phyloP scores from a whole-genome alignment of 371 early-diverging fungal species.

The Mucor irregularis region DNA sequence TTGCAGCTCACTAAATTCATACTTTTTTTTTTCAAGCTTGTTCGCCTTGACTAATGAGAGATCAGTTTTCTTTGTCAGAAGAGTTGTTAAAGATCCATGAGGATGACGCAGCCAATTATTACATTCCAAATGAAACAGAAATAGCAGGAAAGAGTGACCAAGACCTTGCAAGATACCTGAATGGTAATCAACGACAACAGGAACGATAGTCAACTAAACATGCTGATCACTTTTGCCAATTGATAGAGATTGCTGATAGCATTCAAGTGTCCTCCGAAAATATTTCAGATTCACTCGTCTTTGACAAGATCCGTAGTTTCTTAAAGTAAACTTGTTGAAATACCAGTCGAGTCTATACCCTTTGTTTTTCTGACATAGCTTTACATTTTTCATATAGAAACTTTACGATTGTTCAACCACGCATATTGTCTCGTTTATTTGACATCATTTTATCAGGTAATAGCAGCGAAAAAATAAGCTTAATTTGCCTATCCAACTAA shows the following conservation, averaged over 20 bases:
- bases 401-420: constrained; percentile 35
- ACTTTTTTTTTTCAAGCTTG: no score
- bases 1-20: no score
- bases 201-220: background rate
- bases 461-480: background rate
- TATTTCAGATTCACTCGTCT: constrained; percentile 53
- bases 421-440: constrained; percentile 41
- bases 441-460: constrained; percentile 71
- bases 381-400: constrained; percentile 18
- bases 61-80: constrained; percentile 68
- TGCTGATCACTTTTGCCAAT: background rate
- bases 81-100: constrained; percentile 73
- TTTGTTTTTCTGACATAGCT: background rate
- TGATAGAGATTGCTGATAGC: constrained; percentile 60
- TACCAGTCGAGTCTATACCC: background rate
- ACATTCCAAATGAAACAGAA: constrained; percentile 58
- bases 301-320: constrained; percentile 70
- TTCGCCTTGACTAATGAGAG: no score
- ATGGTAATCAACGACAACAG: constrained; percentile 33
- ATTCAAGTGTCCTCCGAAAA: constrained; percentile 61
- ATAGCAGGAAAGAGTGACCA: constrained; percentile 60
- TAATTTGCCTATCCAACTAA: background rate
- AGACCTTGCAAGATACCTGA: constrained; percentile 51
- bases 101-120: constrained; percentile 46
- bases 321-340: constrained; percentile 68